phyloP scores from a whole-genome alignment of 1,284 basidiomycete species.

The Pseudozyma pruni region DNA sequence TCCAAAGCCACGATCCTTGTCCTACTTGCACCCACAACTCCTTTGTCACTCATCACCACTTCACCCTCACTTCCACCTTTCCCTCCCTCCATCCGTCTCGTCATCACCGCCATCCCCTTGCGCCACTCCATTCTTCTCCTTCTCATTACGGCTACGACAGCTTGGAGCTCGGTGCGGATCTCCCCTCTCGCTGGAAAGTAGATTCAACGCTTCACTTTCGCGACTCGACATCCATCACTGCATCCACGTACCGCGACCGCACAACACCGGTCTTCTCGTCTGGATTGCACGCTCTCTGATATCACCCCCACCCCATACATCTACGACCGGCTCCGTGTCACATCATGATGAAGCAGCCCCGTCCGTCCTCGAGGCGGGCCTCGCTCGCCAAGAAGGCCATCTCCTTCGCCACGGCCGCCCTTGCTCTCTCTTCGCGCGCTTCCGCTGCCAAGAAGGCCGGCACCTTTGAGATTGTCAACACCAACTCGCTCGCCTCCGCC shows the following conservation, averaged over 20 bases:
- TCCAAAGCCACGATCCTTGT: too few species aligned
- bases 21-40: not conserved
- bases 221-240: too few species aligned
- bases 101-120: not conserved
- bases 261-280: not conserved
- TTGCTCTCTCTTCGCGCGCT: slow-evolving; percentile 32
- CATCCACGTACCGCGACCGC: too few species aligned
- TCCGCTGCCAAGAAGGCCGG: slow-evolving; percentile 38
- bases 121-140: not conserved
- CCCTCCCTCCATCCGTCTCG: not conserved
- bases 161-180: too few species aligned
- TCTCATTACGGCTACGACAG: too few species aligned
- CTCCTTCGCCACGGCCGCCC: slow-evolving; percentile 30
- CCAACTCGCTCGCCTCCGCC: slow-evolving; percentile 63
- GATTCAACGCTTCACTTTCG: too few species aligned
- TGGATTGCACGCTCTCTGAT: not conserved
- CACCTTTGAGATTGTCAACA: slow-evolving; percentile 57
- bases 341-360: slow-evolving; percentile 23
- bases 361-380: slow-evolving; percentile 26
- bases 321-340: too few species aligned
- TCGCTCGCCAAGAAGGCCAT: slow-evolving; percentile 29
- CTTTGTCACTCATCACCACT: too few species aligned
- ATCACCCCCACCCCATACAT: too few species aligned
- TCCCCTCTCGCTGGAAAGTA: too few species aligned
- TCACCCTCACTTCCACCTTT: not conserved